Evolutionary conservation across 306 rosid species (phyloP).

Genomic region (Cucurbita ficifolia): DNA sequence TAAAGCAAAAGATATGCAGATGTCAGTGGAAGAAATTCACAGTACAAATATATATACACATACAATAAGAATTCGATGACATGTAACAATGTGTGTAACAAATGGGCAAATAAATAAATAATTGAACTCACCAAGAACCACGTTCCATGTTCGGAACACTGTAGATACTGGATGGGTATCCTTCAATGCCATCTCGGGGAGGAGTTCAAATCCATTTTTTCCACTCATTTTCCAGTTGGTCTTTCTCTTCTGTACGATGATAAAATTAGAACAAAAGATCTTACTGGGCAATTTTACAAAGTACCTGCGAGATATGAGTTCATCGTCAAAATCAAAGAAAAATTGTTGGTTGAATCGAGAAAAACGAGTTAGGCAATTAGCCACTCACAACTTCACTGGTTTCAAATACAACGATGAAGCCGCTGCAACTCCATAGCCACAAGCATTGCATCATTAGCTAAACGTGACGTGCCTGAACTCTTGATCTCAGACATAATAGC

Average conservation of each 20-base stretch:
- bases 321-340: not conserved
- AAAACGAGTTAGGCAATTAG: not conserved
- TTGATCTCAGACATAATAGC: constrained; percentile 58
- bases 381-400: constrained; percentile 18
- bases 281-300: not conserved
- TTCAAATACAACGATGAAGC: constrained; percentile 45
- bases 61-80: not conserved
- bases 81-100: not conserved
- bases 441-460: constrained; percentile 52
- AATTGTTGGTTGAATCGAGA: not conserved
- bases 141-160: not conserved
- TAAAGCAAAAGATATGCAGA: not conserved
- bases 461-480: constrained; percentile 41
- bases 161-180: not conserved
- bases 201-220: not conserved
- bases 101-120: not conserved
- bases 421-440: constrained; percentile 85
- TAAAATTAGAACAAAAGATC: not conserved
- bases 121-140: constrained; percentile 1
- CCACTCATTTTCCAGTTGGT: not conserved
- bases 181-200: not conserved
- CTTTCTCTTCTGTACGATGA: not conserved
- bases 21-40: not conserved
- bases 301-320: not conserved
- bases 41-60: not conserved